Percentiles rank a stretch among this genome's conserved stretches.
Evolutionary conservation across 495 filamentous ascomycete genomes (phyloP).

Genomic region (Talaromyces nanjingensis): DNA sequence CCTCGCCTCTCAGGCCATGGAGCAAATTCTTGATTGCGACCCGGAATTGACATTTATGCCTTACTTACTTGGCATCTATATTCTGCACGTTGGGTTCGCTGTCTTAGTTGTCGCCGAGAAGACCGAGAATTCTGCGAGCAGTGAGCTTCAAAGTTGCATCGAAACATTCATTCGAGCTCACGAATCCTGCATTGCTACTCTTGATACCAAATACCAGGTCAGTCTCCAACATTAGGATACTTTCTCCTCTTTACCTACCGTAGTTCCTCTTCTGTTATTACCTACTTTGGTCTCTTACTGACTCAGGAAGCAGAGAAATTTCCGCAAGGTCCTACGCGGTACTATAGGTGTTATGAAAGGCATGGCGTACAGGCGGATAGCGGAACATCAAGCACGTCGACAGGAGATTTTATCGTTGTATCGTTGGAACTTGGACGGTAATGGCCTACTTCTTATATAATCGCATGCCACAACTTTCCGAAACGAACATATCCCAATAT

Average conservation of each 20-base stretch:
- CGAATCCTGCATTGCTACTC: background rate
- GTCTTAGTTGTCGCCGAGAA: background rate
- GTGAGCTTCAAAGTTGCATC: background rate
- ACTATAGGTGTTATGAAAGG: background rate
- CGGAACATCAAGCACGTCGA: background rate
- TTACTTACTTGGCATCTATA: background rate
- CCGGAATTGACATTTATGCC: background rate
- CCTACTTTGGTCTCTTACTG: background rate
- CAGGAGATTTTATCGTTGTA: background rate
- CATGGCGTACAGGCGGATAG: background rate
- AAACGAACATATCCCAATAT: too few relatives aligned
- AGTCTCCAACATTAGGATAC: background rate
- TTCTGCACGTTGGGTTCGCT: background rate
- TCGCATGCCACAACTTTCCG: background rate
- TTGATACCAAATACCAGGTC: background rate
- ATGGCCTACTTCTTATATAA: slow-evolving; percentile 2
- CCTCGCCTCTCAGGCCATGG: slow-evolving; percentile 1
- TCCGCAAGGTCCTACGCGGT: background rate
- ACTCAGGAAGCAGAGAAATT: background rate
- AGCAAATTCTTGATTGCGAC: background rate
- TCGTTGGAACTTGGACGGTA: background rate
- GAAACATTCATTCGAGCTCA: background rate
- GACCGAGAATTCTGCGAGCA: background rate
- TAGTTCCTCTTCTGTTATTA: background rate
- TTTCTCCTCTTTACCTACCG: background rate